Evolutionary conservation across 768 basidiomycete species (phyloP).

Genomic region (Tricholoma sp.): DNA sequence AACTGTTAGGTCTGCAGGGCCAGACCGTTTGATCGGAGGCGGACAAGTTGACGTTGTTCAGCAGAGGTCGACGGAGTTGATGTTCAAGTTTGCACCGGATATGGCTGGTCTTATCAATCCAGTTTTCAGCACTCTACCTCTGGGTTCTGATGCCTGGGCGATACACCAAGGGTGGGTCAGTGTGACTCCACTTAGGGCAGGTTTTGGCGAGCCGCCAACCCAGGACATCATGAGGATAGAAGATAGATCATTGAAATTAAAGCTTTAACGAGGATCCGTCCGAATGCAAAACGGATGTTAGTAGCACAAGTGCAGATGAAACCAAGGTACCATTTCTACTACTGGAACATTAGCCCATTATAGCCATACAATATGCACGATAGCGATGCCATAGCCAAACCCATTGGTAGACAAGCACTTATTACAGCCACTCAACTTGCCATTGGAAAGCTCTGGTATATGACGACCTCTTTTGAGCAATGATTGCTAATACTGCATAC

Average conservation of each 20-base stretch:
- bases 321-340: background rate
- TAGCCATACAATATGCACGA: no score
- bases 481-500: slow-evolving; percentile 16
- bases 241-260: slow-evolving; percentile 50
- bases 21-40: slow-evolving; percentile 30
- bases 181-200: slow-evolving; percentile 72
- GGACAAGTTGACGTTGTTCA: background rate
- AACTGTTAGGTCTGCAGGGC: slow-evolving; percentile 34
- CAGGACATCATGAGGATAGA: slow-evolving; percentile 28
- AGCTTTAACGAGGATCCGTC: no score
- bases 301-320: no score
- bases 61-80: slow-evolving; percentile 32
- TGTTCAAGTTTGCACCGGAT: slow-evolving; percentile 71
- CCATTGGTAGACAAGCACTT: no score
- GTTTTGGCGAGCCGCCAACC: slow-evolving; percentile 60
- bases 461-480: slow-evolving; percentile 14
- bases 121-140: slow-evolving; percentile 49
- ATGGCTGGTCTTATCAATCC: slow-evolving; percentile 67
- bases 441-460: background rate
- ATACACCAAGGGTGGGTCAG: slow-evolving; percentile 64
- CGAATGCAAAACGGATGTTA: no score
- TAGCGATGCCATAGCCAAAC: no score
- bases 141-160: slow-evolving; percentile 82
- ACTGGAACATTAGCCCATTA: no score
- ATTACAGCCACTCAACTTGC: background rate